phyloP scores from a whole-genome alignment of 2,329 filamentous ascomycete genomes.

The Fulvia fulva region DNA sequence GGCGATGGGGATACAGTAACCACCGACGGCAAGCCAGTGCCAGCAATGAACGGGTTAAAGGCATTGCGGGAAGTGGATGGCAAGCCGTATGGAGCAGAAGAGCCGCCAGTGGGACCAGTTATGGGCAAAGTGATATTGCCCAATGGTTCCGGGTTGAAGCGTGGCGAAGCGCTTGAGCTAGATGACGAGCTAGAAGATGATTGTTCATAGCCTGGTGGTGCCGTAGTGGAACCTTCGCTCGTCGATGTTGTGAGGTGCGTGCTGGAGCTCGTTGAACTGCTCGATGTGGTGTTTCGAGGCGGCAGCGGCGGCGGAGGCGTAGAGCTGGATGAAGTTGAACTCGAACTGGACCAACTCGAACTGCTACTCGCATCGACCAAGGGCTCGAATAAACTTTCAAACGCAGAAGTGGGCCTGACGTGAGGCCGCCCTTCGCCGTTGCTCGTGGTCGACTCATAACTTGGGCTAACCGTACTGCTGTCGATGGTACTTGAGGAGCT shows the following conservation, averaged over 20 bases:
- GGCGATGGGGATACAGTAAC: not conserved
- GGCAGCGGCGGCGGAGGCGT: not conserved
- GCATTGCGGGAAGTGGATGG: not conserved
- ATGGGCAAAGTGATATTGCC: not conserved
- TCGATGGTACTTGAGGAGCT: conserved; percentile 5
- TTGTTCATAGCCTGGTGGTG: not conserved
- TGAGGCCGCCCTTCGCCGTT: not conserved
- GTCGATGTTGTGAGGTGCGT: not conserved
- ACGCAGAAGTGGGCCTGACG: conserved; percentile 1
- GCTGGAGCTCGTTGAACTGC: not conserved
- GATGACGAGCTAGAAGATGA: not conserved
- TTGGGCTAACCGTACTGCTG: not conserved
- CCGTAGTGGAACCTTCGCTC: not conserved
- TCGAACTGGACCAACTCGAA: conserved; percentile 3
- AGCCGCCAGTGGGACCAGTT: not conserved
- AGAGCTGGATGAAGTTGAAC: not conserved
- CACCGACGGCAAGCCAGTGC: not conserved
- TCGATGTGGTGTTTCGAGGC: not conserved
- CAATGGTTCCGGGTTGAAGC: not conserved
- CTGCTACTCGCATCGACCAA: not conserved
- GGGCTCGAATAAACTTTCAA: conserved; percentile 1
- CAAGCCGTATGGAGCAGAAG: not conserved
- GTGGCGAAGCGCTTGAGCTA: not conserved
- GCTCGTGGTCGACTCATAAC: not conserved
- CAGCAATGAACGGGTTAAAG: not conserved